phyloP scores from a whole-genome alignment of 2,329 filamentous ascomycete species.

The Pseudocercospora vitis region DNA sequence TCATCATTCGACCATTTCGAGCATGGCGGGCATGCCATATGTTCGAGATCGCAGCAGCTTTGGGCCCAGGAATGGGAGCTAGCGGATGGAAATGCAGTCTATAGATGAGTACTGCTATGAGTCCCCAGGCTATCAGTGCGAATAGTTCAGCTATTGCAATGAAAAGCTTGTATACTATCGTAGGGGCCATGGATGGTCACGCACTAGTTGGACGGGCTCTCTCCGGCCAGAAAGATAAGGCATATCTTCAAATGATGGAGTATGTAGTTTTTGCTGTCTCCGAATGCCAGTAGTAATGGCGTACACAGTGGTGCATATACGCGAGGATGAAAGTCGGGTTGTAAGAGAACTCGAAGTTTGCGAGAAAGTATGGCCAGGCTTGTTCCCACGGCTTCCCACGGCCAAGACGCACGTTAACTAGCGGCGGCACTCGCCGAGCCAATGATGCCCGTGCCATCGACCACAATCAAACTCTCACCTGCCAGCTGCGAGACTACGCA shows the following conservation, averaged over 20 bases:
- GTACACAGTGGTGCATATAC: too few relatives aligned
- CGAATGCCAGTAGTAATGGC: too few relatives aligned
- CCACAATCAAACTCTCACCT: too few relatives aligned
- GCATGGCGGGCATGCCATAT: conserved; percentile 24
- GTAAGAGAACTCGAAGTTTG: too few relatives aligned
- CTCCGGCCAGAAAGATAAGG: not conserved
- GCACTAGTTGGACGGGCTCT: not conserved
- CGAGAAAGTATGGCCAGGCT: too few relatives aligned
- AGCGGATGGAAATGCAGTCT: not conserved
- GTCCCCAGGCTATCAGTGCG: not conserved
- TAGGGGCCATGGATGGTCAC: not conserved
- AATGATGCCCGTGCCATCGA: too few relatives aligned
- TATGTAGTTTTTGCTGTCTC: too few relatives aligned
- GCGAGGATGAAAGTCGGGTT: too few relatives aligned
- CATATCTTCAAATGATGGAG: not conserved
- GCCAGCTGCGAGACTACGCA: too few relatives aligned
- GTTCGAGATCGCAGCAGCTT: conserved; percentile 11
- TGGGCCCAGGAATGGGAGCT: not conserved
- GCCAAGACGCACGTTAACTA: too few relatives aligned
- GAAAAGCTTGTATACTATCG: not conserved
- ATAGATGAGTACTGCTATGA: not conserved
- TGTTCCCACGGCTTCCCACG: too few relatives aligned
- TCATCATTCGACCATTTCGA: conserved; percentile 22
- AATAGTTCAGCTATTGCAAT: not conserved
- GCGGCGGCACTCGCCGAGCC: too few relatives aligned